A percentile compares a stretch with the other conserved stretches of the same genome.
These are phyloP conservation scores for Boletus vinaceobasis DNA, from an alignment of 768 basidiomycete species.

Conservation along the genomic window DNA sequence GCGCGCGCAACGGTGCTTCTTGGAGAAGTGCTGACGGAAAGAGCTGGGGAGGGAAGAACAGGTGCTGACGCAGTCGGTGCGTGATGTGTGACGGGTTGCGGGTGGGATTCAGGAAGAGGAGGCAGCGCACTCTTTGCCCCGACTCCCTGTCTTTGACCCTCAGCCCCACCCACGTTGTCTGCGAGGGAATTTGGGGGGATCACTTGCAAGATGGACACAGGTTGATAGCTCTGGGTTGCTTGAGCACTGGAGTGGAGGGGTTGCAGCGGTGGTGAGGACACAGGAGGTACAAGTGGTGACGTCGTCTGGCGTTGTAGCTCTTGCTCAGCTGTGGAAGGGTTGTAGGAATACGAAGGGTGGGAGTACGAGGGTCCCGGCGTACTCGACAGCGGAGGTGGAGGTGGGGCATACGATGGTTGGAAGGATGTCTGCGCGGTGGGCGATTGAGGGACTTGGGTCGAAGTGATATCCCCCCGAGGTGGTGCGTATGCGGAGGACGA, in stretches of 20 bases:
- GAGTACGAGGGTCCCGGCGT: slow-evolving; percentile 15
- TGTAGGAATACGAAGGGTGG: slow-evolving; percentile 9
- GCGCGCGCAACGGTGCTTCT: slow-evolving; percentile 23
- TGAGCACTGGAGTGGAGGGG: slow-evolving; percentile 7
- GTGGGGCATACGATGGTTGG: slow-evolving; percentile 28
- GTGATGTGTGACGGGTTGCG: slow-evolving; percentile 20
- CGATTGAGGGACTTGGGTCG: slow-evolving; percentile 27
- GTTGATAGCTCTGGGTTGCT: slow-evolving; percentile 16
- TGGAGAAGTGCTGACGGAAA: slow-evolving; percentile 13
- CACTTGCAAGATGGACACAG: slow-evolving; percentile 20
- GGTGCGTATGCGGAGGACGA: slow-evolving; percentile 20
- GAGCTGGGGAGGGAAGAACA: slow-evolving; percentile 17
- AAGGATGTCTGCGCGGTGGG: slow-evolving; percentile 26
- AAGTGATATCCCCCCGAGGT: slow-evolving; percentile 13
- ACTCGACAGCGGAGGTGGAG: slow-evolving; percentile 18
- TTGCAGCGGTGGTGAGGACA: slow-evolving; percentile 11
- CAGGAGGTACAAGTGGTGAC: slow-evolving; percentile 7
- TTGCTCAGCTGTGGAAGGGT: slow-evolving; percentile 9
- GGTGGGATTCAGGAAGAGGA: slow-evolving; percentile 7
- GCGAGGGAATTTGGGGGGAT: slow-evolving; percentile 3
- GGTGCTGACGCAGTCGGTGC: slow-evolving; percentile 13
- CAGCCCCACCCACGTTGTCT: slow-evolving; percentile 1
- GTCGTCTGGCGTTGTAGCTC: slow-evolving; percentile 12
- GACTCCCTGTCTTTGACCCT: slow-evolving; percentile 17
- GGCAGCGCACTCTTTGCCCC: neutral